Base-by-base conservation (phyloP, 495 filamentous ascomycete genomes). In the Annulohypoxylon nitens region DNA sequence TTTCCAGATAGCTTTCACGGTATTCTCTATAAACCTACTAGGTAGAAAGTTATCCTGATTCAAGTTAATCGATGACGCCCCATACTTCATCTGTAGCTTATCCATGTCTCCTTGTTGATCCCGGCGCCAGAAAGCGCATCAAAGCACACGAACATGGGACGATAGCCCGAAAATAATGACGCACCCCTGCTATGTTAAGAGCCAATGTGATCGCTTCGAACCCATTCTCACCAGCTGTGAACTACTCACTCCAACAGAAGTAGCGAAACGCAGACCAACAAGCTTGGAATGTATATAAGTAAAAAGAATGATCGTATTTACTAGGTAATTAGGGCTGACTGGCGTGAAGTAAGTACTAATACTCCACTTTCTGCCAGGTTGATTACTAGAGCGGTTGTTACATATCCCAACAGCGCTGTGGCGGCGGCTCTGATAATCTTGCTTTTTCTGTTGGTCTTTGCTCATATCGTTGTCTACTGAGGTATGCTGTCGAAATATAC, bases 61-160 rank as follows among this genome's bases (percentile, higher is more conserved):
- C 36, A 45, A 74, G 68, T 62, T 47, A 64, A 70, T 71, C 67
- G 61, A 57, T 70, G 65, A 57, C 63, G 62, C 45, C 43, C 54
- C 41, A 20, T 71, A 67, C 51, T 59, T 54, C 45, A 51, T 67
- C 70, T 76, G 68, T 73, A 76, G 45, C 67, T 54, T 34, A 70
- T 64, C 72, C 75, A 60, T 75, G 68, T 62, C 37, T 58, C 72
- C 75, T 70, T 75, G 71, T 51, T 64, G 71, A 73, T 78, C 71
- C 71, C 76, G 73, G 71, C 66, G 55, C 61, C 60, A 78, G 63
- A 71, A 68, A 34, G 39, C 54, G 59, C 63, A 76, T 71, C 73
- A 75, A 69, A 67, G 67, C 62, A 66, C 34, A 66, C 34, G 33
- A 60, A 66, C 67, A 74, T 76, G 64, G 69, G 62, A 63, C 34